phyloP scores from a whole-genome alignment of 371 early-diverging fungal species.

The Mucor saturninus region DNA sequence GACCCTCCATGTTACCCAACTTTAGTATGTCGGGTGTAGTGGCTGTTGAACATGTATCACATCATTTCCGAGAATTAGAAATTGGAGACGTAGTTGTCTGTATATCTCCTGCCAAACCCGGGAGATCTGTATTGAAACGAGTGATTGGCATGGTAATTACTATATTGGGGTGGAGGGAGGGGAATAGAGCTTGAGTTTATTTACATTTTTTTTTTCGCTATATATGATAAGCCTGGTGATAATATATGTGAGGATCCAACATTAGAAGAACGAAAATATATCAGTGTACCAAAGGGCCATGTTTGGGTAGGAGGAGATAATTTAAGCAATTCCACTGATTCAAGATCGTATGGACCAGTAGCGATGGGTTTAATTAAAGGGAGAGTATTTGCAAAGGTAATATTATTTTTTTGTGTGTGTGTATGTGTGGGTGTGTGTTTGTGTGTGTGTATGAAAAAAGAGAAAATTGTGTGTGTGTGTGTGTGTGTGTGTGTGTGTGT shows the following conservation, averaged over 20 bases:
- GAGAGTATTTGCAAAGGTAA: conserved; percentile 72
- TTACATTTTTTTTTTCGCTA: neutral
- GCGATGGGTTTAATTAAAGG: conserved; percentile 81
- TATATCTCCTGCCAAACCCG: conserved; percentile 68
- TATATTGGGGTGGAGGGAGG: neutral
- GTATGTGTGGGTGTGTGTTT: too few species aligned
- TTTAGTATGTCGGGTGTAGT: conserved; percentile 74
- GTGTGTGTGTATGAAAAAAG: neutral
- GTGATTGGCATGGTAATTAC: conserved; percentile 72
- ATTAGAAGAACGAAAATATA: conserved; percentile 53
- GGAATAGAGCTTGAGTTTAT: neutral
- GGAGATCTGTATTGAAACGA: conserved; percentile 74
- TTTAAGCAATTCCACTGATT: conserved; percentile 80
- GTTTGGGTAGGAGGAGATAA: conserved; percentile 86
- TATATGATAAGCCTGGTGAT: conserved; percentile 67
- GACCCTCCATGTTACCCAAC: conserved; percentile 89
- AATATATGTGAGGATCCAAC: conserved; percentile 73
- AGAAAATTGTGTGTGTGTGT: neutral
- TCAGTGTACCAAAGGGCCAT: conserved; percentile 69
- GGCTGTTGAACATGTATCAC: conserved; percentile 67
- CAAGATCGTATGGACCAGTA: conserved; percentile 83
- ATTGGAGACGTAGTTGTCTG: conserved; percentile 82
- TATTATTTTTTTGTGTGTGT: neutral
- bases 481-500: too few species aligned
- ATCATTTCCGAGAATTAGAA: conserved; percentile 51